Percentiles rank a stretch among this genome's conserved stretches.
Evolutionary conservation across 1,284 basidiomycete species (phyloP).

Genomic region (Leucocoprinus gongylophorus): DNA sequence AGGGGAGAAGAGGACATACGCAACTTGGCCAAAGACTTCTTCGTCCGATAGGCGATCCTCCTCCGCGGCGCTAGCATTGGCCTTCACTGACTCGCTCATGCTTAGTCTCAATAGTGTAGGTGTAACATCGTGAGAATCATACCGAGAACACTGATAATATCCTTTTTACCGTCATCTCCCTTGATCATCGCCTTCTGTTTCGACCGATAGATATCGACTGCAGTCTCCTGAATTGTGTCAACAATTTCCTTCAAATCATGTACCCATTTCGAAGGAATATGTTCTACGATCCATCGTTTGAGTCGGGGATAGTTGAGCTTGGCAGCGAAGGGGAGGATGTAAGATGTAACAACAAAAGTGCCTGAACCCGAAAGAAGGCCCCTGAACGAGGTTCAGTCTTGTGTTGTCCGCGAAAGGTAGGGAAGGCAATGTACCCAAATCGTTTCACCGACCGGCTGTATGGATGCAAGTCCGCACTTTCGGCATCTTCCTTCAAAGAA

Average conservation of each 20-base stretch:
- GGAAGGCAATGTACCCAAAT: constrained; percentile 23
- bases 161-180: constrained; percentile 25
- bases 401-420: background rate
- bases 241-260: constrained; percentile 25
- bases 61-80: constrained; percentile 27
- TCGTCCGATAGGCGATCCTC: constrained; percentile 27
- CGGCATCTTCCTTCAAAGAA: constrained; percentile 17
- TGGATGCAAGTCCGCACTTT: constrained; percentile 3
- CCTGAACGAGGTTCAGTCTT: background rate
- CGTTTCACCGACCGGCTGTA: constrained; percentile 13
- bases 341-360: constrained; percentile 1
- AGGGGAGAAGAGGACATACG: constrained; percentile 8
- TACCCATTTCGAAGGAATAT: constrained; percentile 24
- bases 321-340: constrained; percentile 4
- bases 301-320: constrained; percentile 3
- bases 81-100: constrained; percentile 24
- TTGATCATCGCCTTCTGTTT: constrained; percentile 26
- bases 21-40: constrained; percentile 29
- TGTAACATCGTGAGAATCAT: constrained; percentile 1
- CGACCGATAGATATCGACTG: constrained; percentile 26
- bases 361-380: background rate
- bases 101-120: background rate
- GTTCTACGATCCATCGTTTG: constrained; percentile 22
- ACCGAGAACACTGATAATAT: constrained; percentile 42
- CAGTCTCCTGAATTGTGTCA: constrained; percentile 28